Percentiles rank a stretch among this genome's conserved stretches.
Conservation (phyloP, 129 eudicot species). For the Mikania micrantha region DNA sequence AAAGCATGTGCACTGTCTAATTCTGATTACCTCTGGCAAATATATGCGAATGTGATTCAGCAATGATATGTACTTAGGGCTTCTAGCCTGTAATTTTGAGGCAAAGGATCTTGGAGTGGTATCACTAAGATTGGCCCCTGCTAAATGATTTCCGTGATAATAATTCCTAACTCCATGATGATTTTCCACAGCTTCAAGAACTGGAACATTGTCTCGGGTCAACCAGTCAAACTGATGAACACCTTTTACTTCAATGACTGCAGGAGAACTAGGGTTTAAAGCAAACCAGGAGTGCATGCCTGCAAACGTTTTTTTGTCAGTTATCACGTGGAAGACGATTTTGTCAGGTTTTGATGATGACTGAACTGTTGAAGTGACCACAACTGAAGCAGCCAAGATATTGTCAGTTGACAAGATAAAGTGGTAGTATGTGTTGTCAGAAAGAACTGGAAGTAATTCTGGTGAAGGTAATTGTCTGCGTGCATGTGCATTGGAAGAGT, state of each 20-base stretch:
- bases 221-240: constrained; percentile 99
- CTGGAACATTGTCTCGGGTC: constrained; percentile 93
- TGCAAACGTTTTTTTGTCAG: constrained; percentile 96
- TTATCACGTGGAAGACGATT: constrained; percentile 89
- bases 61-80: constrained; percentile 95
- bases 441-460: constrained; percentile 84
- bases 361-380: constrained; percentile 72
- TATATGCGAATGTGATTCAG: constrained; percentile 97
- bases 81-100: constrained; percentile 90
- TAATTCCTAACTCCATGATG: constrained; percentile 70
- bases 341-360: constrained; percentile 62
- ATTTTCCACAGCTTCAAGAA: constrained; percentile 92
- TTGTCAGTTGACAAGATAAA: constrained; percentile 85
- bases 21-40: constrained; percentile 85
- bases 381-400: constrained; percentile 96
- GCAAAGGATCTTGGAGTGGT: constrained; percentile 88
- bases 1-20: constrained; percentile 13
- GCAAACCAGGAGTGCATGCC: constrained; percentile 99
- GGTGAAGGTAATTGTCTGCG: constrained; percentile 92
- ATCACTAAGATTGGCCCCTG: constrained; percentile 71
- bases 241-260: constrained; percentile 92
- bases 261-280: constrained; percentile 68
- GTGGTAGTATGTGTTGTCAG: constrained; percentile 81
- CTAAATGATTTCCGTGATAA: constrained; percentile 84
- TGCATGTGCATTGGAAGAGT: constrained; percentile 97